phyloP scores from a whole-genome alignment of 2,329 filamentous ascomycete genomes.

The Fusarium sambucinum region DNA sequence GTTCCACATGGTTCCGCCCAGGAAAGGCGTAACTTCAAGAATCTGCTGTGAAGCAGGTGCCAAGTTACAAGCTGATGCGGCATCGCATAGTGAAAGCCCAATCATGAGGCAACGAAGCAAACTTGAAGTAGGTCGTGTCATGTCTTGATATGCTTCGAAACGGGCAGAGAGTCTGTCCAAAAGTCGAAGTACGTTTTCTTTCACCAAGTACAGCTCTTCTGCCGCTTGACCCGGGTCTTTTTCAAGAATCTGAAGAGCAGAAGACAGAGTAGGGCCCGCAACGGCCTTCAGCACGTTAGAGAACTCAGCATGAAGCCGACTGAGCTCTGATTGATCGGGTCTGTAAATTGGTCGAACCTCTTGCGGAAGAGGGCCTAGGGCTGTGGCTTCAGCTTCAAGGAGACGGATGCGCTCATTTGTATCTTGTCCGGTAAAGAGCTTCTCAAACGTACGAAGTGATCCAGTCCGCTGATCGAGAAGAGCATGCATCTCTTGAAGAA shows the following conservation, averaged over 20 bases:
- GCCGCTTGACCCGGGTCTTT: constrained; percentile 38
- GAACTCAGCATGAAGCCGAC: constrained; percentile 84
- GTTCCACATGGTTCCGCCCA: constrained; percentile 60
- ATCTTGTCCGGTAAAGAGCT: constrained; percentile 73
- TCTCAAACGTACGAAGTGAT: constrained; percentile 74
- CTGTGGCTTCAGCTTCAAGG: constrained; percentile 70
- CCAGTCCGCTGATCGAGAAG: constrained; percentile 68
- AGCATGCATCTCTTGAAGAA: constrained; percentile 65
- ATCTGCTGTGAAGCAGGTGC: constrained; percentile 55
- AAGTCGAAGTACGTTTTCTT: constrained; percentile 73
- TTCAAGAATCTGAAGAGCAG: constrained; percentile 48
- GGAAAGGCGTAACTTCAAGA: constrained; percentile 65
- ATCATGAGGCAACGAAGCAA: constrained; percentile 84
- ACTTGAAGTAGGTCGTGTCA: constrained; percentile 81
- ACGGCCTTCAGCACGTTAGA: constrained; percentile 78
- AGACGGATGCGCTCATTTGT: constrained; percentile 75
- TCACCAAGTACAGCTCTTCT: constrained; percentile 62
- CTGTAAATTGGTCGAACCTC: constrained; percentile 76
- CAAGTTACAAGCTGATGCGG: constrained; percentile 57
- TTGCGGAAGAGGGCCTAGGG: constrained; percentile 75
- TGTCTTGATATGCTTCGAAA: constrained; percentile 86
- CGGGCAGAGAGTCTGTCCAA: constrained; percentile 75
- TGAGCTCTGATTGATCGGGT: constrained; percentile 75
- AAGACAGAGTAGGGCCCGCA: constrained; percentile 61
- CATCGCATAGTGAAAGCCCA: constrained; percentile 73